phyloP scores from a whole-genome alignment of 129 eudicot genomes.

The Oenanthe sinensis region DNA sequence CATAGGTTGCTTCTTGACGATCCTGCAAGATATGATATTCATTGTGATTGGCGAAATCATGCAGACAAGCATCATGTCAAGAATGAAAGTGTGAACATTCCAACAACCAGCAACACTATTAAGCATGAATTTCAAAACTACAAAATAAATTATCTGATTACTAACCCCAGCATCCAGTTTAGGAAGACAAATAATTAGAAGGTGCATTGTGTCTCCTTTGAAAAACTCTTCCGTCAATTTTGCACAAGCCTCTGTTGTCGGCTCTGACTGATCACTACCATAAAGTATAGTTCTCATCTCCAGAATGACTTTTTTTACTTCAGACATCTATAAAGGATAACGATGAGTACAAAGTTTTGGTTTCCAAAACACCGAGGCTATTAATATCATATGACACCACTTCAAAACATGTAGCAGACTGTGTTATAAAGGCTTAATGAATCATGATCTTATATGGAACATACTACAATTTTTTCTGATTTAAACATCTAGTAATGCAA shows the following conservation, averaged over 20 bases:
- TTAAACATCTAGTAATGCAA: too few relatives aligned
- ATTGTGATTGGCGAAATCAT: conserved; percentile 23
- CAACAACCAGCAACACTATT: not conserved
- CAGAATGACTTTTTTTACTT: conserved; percentile 31
- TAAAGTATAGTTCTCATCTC: conserved; percentile 46
- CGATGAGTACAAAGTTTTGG: not conserved
- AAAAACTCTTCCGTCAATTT: conserved; percentile 43
- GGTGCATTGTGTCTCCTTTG: conserved; percentile 30
- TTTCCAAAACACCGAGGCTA: not conserved
- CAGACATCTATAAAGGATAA: conserved; percentile 27
- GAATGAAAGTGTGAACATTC: conserved; percentile 2
- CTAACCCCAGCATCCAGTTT: conserved; percentile 40
- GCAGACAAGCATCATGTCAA: not conserved
- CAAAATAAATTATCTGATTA: not conserved
- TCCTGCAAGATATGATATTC: conserved; percentile 34
- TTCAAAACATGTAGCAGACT: not conserved
- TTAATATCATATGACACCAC: not conserved
- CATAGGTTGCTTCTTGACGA: conserved; percentile 45
- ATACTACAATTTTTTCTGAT: too few relatives aligned
- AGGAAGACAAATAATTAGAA: conserved; percentile 30
- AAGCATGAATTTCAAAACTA: not conserved
- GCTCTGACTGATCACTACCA: conserved; percentile 37
- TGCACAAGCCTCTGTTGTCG: conserved; percentile 34
- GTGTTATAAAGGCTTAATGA: too few relatives aligned
- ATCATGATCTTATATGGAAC: too few relatives aligned